A percentile compares a stretch with the other conserved stretches of the same genome.
phyloP scores from a whole-genome alignment of 495 filamentous ascomycete genomes.

The Penicillium paradoxum region DNA sequence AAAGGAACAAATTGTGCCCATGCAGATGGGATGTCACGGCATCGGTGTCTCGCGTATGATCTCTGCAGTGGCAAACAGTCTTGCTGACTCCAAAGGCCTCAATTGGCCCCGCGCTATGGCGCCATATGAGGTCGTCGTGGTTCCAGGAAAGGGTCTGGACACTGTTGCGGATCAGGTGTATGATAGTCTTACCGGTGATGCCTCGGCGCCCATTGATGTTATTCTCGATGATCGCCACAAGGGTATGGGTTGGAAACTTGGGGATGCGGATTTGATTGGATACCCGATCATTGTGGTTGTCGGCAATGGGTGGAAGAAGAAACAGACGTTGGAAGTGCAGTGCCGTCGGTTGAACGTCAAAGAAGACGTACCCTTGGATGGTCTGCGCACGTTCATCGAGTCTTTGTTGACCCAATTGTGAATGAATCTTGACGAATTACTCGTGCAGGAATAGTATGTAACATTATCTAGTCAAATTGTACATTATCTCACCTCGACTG shows the following conservation, averaged over 20 bases:
- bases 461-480: constrained; percentile 3
- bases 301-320: constrained; percentile 66
- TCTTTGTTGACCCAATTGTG: constrained; percentile 40
- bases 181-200: constrained; percentile 41
- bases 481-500: constrained; percentile 8
- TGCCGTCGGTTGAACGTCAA: constrained; percentile 56
- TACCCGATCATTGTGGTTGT: constrained; percentile 79
- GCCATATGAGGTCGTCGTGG: constrained; percentile 73
- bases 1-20: constrained; percentile 40
- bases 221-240: constrained; percentile 74
- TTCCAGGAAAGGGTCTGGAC: constrained; percentile 50
- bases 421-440: neutral
- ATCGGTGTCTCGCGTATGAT: constrained; percentile 92
- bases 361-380: constrained; percentile 42
- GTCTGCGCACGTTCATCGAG: constrained; percentile 34
- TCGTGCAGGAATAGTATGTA: neutral
- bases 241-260: constrained; percentile 74
- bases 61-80: constrained; percentile 69
- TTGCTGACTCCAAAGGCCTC: constrained; percentile 70
- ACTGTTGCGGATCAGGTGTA: constrained; percentile 54
- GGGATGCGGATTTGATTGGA: constrained; percentile 83
- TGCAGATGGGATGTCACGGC: constrained; percentile 96
- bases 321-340: constrained; percentile 67
- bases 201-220: constrained; percentile 44
- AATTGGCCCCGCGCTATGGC: constrained; percentile 87